Conservation (phyloP, 2,329 filamentous ascomycete species). For the Phialophora verrucosa region DNA sequence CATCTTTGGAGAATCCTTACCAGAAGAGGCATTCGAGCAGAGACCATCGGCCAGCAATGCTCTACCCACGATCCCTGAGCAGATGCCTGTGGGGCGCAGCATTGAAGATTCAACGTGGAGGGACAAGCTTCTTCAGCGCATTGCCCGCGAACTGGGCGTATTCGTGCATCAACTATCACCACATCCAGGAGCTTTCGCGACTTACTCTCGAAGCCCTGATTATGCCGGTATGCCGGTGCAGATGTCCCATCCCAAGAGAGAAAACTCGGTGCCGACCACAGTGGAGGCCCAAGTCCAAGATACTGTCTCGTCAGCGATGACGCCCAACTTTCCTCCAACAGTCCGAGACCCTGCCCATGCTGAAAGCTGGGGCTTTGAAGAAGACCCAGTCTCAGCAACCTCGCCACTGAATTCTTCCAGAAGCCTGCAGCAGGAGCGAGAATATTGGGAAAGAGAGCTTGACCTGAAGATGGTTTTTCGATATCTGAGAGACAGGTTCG, state of each 20-base stretch:
- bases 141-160: conserved; percentile 84
- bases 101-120: conserved; percentile 64
- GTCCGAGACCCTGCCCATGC: conserved; percentile 56
- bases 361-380: conserved; percentile 70
- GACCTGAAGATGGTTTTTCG: conserved; percentile 91
- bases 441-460: conserved; percentile 93
- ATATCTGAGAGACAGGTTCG: conserved; percentile 78
- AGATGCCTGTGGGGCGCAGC: conserved; percentile 19
- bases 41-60: conserved; percentile 24
- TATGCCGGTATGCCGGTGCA: conserved; percentile 77
- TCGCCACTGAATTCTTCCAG: conserved; percentile 50
- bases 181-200: conserved; percentile 86
- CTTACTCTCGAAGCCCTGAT: conserved; percentile 71
- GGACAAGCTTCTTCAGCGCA: conserved; percentile 76
- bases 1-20: conserved; percentile 81
- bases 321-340: conserved; percentile 58
- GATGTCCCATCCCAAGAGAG: conserved; percentile 39
- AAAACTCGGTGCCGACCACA: conserved; percentile 40
- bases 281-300: conserved; percentile 13
- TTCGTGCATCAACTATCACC: conserved; percentile 83
- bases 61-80: conserved; percentile 36
- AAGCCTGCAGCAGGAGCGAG: conserved; percentile 61
- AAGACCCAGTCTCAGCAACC: conserved; percentile 57
- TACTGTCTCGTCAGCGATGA: conserved; percentile 32
- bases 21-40: conserved; percentile 47